Evolutionary conservation across 225 moss, liverwort and hornwort genomes (phyloP), one percentile per base, ranked within the genome.

Genomic region (Rhytidiadelphus loreus): DNA sequence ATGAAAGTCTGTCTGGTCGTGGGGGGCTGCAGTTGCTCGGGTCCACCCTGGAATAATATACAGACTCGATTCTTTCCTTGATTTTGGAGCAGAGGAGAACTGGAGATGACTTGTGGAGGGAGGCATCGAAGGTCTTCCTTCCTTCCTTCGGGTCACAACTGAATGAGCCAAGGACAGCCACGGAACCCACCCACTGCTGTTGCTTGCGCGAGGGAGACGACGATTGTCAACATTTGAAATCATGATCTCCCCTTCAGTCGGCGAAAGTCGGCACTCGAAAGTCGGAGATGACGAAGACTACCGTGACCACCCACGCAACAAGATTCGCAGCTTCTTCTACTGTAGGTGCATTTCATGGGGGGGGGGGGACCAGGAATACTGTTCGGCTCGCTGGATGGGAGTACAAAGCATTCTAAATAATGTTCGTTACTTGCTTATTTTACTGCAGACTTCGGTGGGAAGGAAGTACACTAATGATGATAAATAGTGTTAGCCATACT

Each of bases 181-280:
- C 56, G 24, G 14, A 58, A 7, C 9, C 8, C 7, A 46, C 46
- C 9, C 9, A 9, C 46, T 46, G 9, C 57, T 79, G 57, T 7
- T 18, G 28, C 79, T n/a, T n/a, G n/a, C n/a, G n/a, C n/a, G n/a
- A n/a, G n/a, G n/a, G n/a, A n/a, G n/a, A n/a, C n/a, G n/a, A n/a
- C n/a, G n/a, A n/a, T n/a, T n/a, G n/a, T n/a, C n/a, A n/a, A n/a
- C n/a, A n/a, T n/a, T n/a, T n/a, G n/a, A n/a, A n/a, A n/a, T n/a
- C n/a, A n/a, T n/a, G n/a, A n/a, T 35, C 37, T 44, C 48, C 48
- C 11, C 48, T 2, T 2, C 69, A 88, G 91, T 91, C 91, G 91
- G 91, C 91, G 91, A 63, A 70, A 86, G 91, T 91, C 91, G 88
- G 86, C 86, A 86, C 89, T 39, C 28, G 61, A 43, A 89, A 64